Evolutionary conservation across 2,329 filamentous ascomycete species (phyloP), one percentile per base, ranked within the genome.

Genomic region (Emmonsiellopsis sp.): DNA sequence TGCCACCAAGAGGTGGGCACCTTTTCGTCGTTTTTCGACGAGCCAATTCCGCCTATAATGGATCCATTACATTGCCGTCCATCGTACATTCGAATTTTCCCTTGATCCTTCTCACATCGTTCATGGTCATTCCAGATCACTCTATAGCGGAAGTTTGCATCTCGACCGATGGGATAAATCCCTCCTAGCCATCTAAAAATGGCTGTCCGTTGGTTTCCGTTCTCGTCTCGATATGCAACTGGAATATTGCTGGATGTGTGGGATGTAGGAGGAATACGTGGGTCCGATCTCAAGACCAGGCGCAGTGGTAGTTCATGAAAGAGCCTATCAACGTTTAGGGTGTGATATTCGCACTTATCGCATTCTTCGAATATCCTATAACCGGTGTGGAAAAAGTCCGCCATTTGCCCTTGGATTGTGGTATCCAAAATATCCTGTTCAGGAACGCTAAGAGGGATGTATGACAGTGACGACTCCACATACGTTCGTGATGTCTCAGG

Each of bases 141-240:
- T 4, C 63, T 63, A 20, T 61, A 62, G 16, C 61, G 58, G 0
- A 26, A 32, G 11, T 8, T 16, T n/a, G 35, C 9, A 10, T n/a
- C 34, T 11, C 7, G 6, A 10, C n/a, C 8, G 3, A 59, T 35
- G 3, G 54, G 55, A 52, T 72, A 72, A 11, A 71, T 63, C 1
- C 69, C 69, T 0, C 70, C 70, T 11, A 72, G 54, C 69, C 69
- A 72, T 35, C 67, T 65, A 53, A 72, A 72, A 1, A 53, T 54
- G 6, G 63, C 68, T 1, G 46, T 50, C 8, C 59, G 49, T 9
- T 54, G 30, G 3, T 54, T n/a, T 0, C 59, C 60, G 0, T 58
- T 26, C 1, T 37, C 10, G 49, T 66, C 59, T 2, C 47, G 26
- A 47, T 68, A 68, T 2, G 54, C 30, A 16, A 70, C 55, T 0